Base-by-base conservation (phyloP, 805 yeast species). In the Metschnikowia dekortorum region DNA sequence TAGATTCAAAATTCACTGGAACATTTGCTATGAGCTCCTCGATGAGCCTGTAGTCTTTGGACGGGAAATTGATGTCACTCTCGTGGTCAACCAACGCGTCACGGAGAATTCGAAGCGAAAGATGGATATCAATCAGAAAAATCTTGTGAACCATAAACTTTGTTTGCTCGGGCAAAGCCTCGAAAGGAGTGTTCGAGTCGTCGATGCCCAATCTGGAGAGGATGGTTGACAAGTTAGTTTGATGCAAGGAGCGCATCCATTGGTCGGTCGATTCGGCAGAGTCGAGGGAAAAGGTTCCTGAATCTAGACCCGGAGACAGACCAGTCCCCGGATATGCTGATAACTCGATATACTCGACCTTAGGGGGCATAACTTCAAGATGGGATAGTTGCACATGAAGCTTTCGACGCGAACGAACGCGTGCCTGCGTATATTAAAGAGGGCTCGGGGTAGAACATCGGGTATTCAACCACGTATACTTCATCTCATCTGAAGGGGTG, bases 11-110 rank as follows among this genome's bases (percentile, higher is more conserved):
- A n/a, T 62, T 61, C 5, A 39, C 47, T 1, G 60, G 60, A 13
- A 49, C 53, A 8, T 30, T 44, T n/a, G 51, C 42, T 14, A 70
- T 52, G 39, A 70, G 52, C 11, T 51, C 52, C 52, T 62, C 61
- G 38, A 65, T 58, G 22, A 65, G 60, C 2, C 58, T 65, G 44
- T 56, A 62, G 38, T 65, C 74, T 7, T 52, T 54, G 4, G 61
- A 44, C 3, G 70, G 69, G 49, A 69, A 61, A 51, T 72, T 73
- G 34, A 65, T 64, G 50, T 73, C 76, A 11, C 55, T 66, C 0
- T 54, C 49, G 46, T 68, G 71, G 2, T 63, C 67, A 2, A 49
- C 62, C 34, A 73, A 59, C 2, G 72, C 64, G 9, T 65, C 66
- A 39, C 76, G 57, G 4, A 73, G 59, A 6, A 73, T 67, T 4